Evolutionary conservation across 495 filamentous ascomycete species (phyloP).

Genomic region (Tuber calosporum): DNA sequence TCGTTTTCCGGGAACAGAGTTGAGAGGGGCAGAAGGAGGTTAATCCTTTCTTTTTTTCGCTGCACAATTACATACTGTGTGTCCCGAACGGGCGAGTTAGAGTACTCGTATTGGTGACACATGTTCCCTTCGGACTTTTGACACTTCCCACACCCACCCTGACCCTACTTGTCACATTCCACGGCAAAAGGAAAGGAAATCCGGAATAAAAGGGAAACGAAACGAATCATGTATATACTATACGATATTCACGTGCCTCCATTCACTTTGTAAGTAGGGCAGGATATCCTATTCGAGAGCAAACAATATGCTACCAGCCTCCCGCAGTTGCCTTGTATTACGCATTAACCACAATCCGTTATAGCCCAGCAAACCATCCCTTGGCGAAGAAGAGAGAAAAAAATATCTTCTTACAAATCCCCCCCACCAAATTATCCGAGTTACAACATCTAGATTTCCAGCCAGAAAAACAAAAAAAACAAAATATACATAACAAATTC

Average conservation of each 20-base stretch:
- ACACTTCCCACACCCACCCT: background rate
- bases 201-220: background rate
- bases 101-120: background rate
- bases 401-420: background rate
- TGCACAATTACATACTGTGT: background rate
- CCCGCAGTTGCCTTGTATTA: background rate
- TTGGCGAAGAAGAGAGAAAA: too few relatives aligned
- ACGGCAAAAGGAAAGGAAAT: background rate
- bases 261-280: background rate
- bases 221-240: background rate
- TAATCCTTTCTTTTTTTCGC: background rate
- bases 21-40: background rate
- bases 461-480: background rate
- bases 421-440: background rate
- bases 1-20: background rate
- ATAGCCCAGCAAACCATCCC: background rate
- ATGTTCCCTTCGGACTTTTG: background rate
- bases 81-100: background rate
- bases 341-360: background rate
- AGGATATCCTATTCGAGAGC: background rate
- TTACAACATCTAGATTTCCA: background rate
- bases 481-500: background rate
- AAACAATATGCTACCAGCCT: background rate
- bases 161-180: too few relatives aligned
- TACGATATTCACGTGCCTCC: background rate